Evolutionary conservation across 352 stramenopile genomes (phyloP).

Genomic region (Globisporangium camurandrum): DNA sequence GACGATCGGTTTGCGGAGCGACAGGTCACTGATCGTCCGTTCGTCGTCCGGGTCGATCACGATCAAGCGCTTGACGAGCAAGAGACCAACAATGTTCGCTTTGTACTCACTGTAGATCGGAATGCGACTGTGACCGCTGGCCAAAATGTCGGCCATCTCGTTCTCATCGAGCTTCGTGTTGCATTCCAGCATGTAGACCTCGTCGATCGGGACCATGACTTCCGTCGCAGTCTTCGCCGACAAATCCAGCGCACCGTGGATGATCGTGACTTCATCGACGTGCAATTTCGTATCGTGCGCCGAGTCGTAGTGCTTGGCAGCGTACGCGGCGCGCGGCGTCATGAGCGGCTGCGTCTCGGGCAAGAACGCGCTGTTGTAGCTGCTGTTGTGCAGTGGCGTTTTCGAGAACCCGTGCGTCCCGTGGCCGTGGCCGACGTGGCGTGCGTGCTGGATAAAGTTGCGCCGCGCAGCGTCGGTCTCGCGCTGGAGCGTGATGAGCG

Average conservation of each 20-base stretch:
- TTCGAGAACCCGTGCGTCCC: slow-evolving; percentile 1
- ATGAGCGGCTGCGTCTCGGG: slow-evolving; percentile 17
- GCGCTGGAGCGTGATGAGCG: slow-evolving; percentile 73
- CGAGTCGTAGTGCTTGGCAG: slow-evolving; percentile 21
- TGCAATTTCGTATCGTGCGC: slow-evolving; percentile 41
- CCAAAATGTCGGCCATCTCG: slow-evolving; percentile 78
- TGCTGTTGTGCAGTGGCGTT: too few relatives aligned
- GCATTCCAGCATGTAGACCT: slow-evolving; percentile 82
- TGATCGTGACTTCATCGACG: slow-evolving; percentile 88
- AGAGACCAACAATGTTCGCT: slow-evolving; percentile 72
- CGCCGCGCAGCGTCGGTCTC: slow-evolving; percentile 39
- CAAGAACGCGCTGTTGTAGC: slow-evolving; percentile 8
- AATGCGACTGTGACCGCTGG: slow-evolving; percentile 81
- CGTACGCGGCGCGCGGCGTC: slow-evolving; percentile 17
- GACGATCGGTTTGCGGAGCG: slow-evolving; percentile 73
- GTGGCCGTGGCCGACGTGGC: too few relatives aligned
- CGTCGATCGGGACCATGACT: slow-evolving; percentile 79
- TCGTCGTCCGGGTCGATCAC: slow-evolving; percentile 79
- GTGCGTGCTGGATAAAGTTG: slow-evolving; percentile 23
- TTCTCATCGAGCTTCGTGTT: slow-evolving; percentile 69
- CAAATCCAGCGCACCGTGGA: slow-evolving; percentile 87
- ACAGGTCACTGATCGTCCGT: slow-evolving; percentile 49
- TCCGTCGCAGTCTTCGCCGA: slow-evolving; percentile 81
- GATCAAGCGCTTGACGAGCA: slow-evolving; percentile 88
- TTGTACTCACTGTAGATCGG: slow-evolving; percentile 78